Evolutionary conservation across 2,329 filamentous ascomycete genomes (phyloP).

Genomic region (Aspergillus niger): DNA sequence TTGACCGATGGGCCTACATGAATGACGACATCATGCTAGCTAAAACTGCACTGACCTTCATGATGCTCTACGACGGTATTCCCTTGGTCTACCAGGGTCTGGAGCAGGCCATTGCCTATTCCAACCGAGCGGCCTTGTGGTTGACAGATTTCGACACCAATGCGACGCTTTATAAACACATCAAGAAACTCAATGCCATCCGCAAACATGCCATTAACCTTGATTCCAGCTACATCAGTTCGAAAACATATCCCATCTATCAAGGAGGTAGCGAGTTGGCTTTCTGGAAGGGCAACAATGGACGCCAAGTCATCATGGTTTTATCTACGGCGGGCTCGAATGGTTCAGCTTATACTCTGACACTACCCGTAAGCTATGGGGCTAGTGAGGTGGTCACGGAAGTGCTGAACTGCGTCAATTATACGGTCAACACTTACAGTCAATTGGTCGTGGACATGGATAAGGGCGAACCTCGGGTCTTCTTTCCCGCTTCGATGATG

Average conservation of each 20-base stretch:
- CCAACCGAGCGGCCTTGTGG: constrained; percentile 60
- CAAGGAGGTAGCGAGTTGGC: constrained; percentile 46
- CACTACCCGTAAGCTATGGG: constrained; percentile 31
- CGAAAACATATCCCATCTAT: constrained; percentile 43
- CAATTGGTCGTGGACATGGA: constrained; percentile 30
- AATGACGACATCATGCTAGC: constrained; percentile 57
- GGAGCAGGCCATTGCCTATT: constrained; percentile 61
- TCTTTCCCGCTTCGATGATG: constrained; percentile 31
- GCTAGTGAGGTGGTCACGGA: constrained; percentile 30
- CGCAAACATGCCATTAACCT: constrained; percentile 44
- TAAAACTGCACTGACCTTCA: constrained; percentile 63
- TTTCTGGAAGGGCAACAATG: constrained; percentile 49
- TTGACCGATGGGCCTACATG: constrained; percentile 55
- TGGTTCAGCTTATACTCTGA: constrained; percentile 31
- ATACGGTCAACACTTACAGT: constrained; percentile 28
- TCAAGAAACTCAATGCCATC: constrained; percentile 43
- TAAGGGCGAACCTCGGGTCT: constrained; percentile 33
- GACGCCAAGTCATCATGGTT: constrained; percentile 46
- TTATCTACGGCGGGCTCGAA: constrained; percentile 45
- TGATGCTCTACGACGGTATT: constrained; percentile 61
- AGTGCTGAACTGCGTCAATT: constrained; percentile 30
- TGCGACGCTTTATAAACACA: constrained; percentile 43
- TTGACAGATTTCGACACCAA: constrained; percentile 50
- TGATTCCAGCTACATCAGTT: constrained; percentile 41
- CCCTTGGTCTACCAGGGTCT: constrained; percentile 67